These are phyloP conservation scores for Yarrowia osloensis DNA, from an alignment of 805 yeast species.

Conservation along the genomic window DNA sequence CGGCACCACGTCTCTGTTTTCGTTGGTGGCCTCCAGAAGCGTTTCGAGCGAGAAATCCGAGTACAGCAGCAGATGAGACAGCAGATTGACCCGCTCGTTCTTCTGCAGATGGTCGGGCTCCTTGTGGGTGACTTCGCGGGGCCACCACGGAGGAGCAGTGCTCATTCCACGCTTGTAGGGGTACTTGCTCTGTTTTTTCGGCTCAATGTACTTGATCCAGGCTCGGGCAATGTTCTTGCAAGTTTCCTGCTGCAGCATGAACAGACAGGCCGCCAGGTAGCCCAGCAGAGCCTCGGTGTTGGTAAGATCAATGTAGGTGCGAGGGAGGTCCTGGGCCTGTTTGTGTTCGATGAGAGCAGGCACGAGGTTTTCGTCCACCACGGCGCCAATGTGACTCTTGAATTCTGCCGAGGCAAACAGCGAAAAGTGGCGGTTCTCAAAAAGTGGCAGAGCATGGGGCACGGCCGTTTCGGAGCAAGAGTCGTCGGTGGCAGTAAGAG, in stretches of 20 bases:
- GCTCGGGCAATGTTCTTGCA: conserved; percentile 66
- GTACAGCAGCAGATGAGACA: conserved; percentile 38
- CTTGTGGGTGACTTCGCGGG: conserved; percentile 54
- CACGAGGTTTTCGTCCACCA: not conserved
- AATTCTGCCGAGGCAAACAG: not conserved
- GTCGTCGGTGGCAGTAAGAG: not conserved
- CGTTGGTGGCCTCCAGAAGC: conserved; percentile 3
- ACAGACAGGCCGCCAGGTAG: not conserved
- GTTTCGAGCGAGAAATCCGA: not conserved
- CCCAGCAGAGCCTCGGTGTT: not conserved
- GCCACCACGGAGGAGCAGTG: conserved; percentile 74
- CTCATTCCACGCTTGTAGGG: conserved; percentile 60
- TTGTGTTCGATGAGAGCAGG: not conserved
- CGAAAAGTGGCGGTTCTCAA: not conserved
- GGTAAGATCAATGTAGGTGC: not conserved
- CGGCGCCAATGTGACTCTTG: not conserved
- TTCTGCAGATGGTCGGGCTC: conserved; percentile 76
- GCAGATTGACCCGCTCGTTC: conserved; percentile 54
- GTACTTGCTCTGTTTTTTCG: conserved; percentile 60
- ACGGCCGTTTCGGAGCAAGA: not conserved
- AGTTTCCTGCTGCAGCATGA: conserved; percentile 46
- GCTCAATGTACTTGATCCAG: conserved; percentile 69
- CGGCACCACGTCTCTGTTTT: conserved; percentile 1
- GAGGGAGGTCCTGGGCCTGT: conserved; percentile 5
- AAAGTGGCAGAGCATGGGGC: not conserved